These are phyloP conservation scores for Stevia rebaudiana DNA, from an alignment of 140 eudicot genomes.

Conservation along the genomic window DNA sequence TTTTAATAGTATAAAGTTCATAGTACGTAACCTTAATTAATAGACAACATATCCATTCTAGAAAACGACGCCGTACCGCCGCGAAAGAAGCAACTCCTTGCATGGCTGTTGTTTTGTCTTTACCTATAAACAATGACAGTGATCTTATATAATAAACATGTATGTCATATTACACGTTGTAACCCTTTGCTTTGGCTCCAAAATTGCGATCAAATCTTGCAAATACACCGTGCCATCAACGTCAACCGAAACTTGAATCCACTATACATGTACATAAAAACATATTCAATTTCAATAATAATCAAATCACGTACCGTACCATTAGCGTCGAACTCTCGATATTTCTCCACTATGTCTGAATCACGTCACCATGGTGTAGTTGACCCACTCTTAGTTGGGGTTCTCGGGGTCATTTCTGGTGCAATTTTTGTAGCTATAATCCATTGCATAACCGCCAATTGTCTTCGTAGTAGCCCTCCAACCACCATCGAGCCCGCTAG, in stretches of 20 bases:
- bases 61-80: constrained; percentile 1
- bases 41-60: neutral
- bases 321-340: neutral
- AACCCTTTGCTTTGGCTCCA: constrained; percentile 24
- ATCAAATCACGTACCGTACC: constrained; percentile 10
- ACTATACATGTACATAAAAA: neutral
- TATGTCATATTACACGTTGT: neutral
- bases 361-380: constrained; percentile 16
- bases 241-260: constrained; percentile 9
- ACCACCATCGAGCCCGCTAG: constrained; percentile 17
- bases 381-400: constrained; percentile 49
- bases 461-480: neutral
- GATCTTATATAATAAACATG: neutral
- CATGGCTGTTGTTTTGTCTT: neutral
- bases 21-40: too few relatives aligned
- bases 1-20: too few relatives aligned
- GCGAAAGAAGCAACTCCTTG: neutral
- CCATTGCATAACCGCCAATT: constrained; percentile 43
- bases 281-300: constrained; percentile 7
- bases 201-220: constrained; percentile 27
- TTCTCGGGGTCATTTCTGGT: constrained; percentile 57
- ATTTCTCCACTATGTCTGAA: constrained; percentile 11
- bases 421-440: constrained; percentile 44
- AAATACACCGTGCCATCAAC: constrained; percentile 41
- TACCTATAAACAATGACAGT: neutral